Conservation (phyloP, 148 eudicot genomes). For the Limonium bicolor region DNA sequence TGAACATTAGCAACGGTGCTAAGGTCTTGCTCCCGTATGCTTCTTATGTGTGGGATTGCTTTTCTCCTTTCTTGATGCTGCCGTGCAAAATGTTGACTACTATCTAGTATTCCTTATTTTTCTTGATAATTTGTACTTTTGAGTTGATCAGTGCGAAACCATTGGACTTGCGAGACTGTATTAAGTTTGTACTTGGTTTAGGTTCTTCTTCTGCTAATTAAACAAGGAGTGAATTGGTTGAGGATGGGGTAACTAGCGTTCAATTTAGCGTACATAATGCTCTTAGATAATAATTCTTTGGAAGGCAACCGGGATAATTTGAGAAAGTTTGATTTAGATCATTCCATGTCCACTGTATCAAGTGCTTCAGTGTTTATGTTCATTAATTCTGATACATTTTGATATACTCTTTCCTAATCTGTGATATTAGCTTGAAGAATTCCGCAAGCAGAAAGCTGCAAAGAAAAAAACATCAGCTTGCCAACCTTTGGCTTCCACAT, state of each 20-base stretch:
- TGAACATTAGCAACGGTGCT: no score
- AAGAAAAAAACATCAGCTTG: conserved; percentile 32
- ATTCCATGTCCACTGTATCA: no score
- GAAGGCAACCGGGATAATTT: background rate
- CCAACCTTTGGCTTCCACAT: conserved; percentile 20
- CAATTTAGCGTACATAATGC: no score
- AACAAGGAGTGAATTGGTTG: background rate
- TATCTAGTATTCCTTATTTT: background rate
- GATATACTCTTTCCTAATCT: background rate
- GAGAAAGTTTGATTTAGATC: background rate
- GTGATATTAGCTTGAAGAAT: conserved; percentile 70
- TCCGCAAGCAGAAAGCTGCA: conserved; percentile 80
- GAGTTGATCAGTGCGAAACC: background rate
- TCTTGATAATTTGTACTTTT: background rate
- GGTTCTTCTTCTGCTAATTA: background rate
- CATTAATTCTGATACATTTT: background rate
- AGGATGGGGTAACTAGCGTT: no score
- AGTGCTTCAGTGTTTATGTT: background rate
- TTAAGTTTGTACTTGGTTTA: background rate
- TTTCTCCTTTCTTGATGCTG: no score
- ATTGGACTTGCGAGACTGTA: background rate
- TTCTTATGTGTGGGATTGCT: background rate
- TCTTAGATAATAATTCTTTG: background rate
- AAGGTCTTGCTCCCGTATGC: background rate
- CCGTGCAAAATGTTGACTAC: background rate